Evolutionary conservation across 78 protist species (phyloP), one percentile per base, ranked within the genome.

Genomic region (Blattamonas nauphoetae): DNA sequence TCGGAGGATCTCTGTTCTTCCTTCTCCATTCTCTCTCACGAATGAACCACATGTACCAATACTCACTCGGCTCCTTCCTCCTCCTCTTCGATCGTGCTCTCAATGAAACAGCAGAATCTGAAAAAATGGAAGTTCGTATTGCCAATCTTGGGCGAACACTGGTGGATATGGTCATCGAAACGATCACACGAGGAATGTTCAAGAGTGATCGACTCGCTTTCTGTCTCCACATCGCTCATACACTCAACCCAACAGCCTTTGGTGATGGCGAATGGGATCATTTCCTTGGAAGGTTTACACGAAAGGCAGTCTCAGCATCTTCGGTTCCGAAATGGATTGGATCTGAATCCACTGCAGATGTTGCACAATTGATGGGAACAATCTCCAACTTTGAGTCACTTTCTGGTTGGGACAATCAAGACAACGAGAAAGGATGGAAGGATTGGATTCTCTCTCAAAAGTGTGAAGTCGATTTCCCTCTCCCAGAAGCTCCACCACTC

Each of bases 11-110:
- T 42, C n/a, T 93, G 44, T 96, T 36, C 88, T 93, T 93, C 84
- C 4, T 93, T 32, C 84, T 93, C 29, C 34, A 11, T 1, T 91
- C 84, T 6, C 90, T 93, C 81, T 0, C 6, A 41, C 41, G 86
- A 64, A 33, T 96, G 79, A 91, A 89, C 84, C 81, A 64, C 78
- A 93, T 94, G 95, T 96, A 96, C 88, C 92, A 78, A 64, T 93
- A 90, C 91, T 63, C 90, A 2, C 91, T 93, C 43, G 42, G 89
- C 33, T 0, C 82, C 32, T 93, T 90, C 84, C 78, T 92, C 42
- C 35, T 0, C 77, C 2, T 86, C 43, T 87, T 90, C 64, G 35
- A 36, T 34, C 64, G 84, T 2, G 77, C 88, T 3, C 71, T 90
- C 33, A 33, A 5, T 6, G 78, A 71, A 4, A 11, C 83, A 21